Percentiles rank a stretch among this genome's conserved stretches.
These are phyloP conservation scores for Phytophthora pluvialis DNA, from an alignment of 352 stramenopile genomes.

Conservation along the genomic window DNA sequence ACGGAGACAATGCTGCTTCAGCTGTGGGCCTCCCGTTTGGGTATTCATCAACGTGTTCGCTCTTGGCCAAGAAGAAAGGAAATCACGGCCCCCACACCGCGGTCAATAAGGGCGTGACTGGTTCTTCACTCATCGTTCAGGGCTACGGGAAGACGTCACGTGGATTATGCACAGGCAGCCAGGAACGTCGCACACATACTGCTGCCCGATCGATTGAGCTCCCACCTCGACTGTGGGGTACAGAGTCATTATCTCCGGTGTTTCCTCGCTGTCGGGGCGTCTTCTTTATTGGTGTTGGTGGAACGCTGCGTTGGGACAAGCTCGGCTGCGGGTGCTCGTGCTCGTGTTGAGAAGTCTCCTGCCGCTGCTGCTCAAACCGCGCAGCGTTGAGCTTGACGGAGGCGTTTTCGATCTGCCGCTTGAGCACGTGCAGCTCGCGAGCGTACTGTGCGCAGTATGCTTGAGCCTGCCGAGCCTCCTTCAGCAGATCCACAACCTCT, in stretches of 20 bases:
- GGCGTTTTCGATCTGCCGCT: slow-evolving; percentile 61
- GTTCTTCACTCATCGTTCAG: slow-evolving; percentile 60
- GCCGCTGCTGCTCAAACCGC: slow-evolving; percentile 16
- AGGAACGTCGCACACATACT: slow-evolving; percentile 58
- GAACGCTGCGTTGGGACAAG: slow-evolving; percentile 13
- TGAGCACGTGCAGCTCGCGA: slow-evolving; percentile 45
- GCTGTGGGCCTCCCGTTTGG: no score
- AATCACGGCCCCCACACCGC: no score
- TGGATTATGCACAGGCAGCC: slow-evolving; percentile 61
- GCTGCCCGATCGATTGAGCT: slow-evolving; percentile 6
- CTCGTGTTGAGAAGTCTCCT: slow-evolving; percentile 3
- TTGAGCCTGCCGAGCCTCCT: slow-evolving; percentile 48
- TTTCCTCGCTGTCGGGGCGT: slow-evolving; percentile 12
- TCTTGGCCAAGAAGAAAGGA: background rate
- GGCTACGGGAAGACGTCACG: slow-evolving; percentile 59
- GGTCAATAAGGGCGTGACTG: background rate
- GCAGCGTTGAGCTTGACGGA: slow-evolving; percentile 55
- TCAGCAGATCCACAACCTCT: slow-evolving; percentile 36
- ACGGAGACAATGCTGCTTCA: no score
- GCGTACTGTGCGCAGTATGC: slow-evolving; percentile 35
- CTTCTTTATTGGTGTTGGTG: slow-evolving; percentile 20
- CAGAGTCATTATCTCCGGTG: slow-evolving; percentile 5
- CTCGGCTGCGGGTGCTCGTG: background rate
- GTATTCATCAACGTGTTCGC: no score
- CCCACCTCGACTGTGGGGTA: background rate